phyloP scores from a whole-genome alignment of 163 green algal species.

The Chlamydomonas reinhardtii region DNA sequence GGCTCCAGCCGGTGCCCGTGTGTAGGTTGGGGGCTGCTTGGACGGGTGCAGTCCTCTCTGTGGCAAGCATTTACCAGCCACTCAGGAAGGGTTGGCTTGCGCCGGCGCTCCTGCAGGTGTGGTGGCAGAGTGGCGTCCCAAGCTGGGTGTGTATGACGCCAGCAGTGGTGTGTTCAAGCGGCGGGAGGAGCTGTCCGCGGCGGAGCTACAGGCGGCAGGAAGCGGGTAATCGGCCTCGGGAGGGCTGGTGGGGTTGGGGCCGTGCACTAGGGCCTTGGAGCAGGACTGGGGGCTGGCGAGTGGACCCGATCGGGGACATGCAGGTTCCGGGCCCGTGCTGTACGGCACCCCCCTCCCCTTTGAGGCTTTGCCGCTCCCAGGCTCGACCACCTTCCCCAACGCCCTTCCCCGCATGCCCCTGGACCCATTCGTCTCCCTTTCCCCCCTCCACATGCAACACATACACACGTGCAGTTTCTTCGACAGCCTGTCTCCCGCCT shows the following conservation, averaged over 20 bases:
- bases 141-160: conserved; percentile 22
- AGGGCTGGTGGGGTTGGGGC: neutral
- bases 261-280: no score
- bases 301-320: no score
- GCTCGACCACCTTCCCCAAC: no score
- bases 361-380: no score
- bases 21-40: no score
- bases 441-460: neutral
- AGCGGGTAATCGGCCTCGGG: neutral
- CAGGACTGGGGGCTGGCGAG: no score
- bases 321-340: no score
- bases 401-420: neutral
- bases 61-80: no score
- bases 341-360: no score
- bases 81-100: no score
- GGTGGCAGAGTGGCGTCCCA: conserved; percentile 24
- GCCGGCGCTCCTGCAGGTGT: conserved; percentile 23
- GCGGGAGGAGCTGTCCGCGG: neutral
- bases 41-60: no score
- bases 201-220: neutral
- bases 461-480: neutral
- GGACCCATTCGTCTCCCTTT: neutral
- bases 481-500: neutral
- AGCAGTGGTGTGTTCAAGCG: neutral
- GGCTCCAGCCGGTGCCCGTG: no score